Evolutionary conservation across 352 stramenopile genomes (phyloP).

Genomic region (Elongisporangium undulatum): DNA sequence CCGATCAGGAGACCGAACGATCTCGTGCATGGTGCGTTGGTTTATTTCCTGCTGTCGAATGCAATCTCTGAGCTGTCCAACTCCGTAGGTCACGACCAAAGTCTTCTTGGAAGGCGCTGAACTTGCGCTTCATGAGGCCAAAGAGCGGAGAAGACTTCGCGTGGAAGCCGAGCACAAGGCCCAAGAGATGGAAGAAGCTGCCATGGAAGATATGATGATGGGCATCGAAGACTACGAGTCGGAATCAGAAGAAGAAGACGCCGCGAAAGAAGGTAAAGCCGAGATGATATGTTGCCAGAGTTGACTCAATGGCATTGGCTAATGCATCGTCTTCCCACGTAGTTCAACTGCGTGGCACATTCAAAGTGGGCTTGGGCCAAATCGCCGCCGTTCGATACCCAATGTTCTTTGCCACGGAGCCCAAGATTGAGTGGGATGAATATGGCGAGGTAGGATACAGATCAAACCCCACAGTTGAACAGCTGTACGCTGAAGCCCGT

Average conservation of each 20-base stretch:
- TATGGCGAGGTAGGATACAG: slow-evolving; percentile 64
- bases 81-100: slow-evolving; percentile 39
- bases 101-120: slow-evolving; percentile 83
- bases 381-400: slow-evolving; percentile 81
- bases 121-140: slow-evolving; percentile 81
- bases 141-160: slow-evolving; percentile 77
- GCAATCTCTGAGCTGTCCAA: background rate
- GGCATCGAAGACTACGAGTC: slow-evolving; percentile 88
- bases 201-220: slow-evolving; percentile 92
- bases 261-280: slow-evolving; percentile 51
- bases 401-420: slow-evolving; percentile 86
- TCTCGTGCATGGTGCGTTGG: slow-evolving; percentile 49
- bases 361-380: slow-evolving; percentile 82
- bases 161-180: slow-evolving; percentile 85
- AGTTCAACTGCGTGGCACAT: slow-evolving; percentile 81
- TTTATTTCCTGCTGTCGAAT: background rate
- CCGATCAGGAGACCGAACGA: slow-evolving; percentile 34
- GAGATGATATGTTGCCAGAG: background rate
- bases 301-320: slow-evolving; percentile 2
- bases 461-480: no score
- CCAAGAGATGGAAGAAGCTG: slow-evolving; percentile 85
- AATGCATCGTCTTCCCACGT: slow-evolving; percentile 2
- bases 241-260: slow-evolving; percentile 71
- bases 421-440: slow-evolving; percentile 88
- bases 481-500: no score